A percentile compares a stretch with the other conserved stretches of the same genome.
phyloP scores from a whole-genome alignment of 2,329 filamentous ascomycete genomes.

The Chaetoscypha palmicola region DNA sequence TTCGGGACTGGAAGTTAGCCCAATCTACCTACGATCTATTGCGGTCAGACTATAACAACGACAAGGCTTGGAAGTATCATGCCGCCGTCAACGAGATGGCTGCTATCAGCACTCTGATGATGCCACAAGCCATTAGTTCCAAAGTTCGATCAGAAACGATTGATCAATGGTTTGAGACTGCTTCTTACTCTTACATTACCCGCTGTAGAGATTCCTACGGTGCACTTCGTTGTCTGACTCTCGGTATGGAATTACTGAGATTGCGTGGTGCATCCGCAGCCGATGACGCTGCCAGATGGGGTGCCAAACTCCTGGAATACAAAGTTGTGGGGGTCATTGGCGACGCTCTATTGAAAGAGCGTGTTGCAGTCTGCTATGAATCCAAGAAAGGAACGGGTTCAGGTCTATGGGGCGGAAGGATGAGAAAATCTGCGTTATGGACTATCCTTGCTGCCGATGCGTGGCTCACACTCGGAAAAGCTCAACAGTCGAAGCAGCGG shows the following conservation, averaged over 20 bases:
- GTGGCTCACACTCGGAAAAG: conserved; percentile 74
- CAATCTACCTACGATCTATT: conserved; percentile 88
- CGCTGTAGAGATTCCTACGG: conserved; percentile 74
- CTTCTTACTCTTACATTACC: conserved; percentile 86
- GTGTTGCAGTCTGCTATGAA: conserved; percentile 76
- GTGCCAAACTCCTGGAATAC: conserved; percentile 69
- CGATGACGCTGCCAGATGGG: conserved; percentile 85
- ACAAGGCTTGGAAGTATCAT: conserved; percentile 95
- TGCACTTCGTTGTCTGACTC: conserved; percentile 66
- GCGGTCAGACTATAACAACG: conserved; percentile 80
- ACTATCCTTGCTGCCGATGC: conserved; percentile 73
- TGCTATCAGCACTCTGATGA: conserved; percentile 73
- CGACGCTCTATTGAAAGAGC: conserved; percentile 77
- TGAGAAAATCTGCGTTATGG: conserved; percentile 86
- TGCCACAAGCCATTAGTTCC: conserved; percentile 61
- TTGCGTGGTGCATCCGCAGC: conserved; percentile 71
- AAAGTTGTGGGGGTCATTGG: conserved; percentile 68
- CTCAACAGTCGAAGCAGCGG: conserved; percentile 69
- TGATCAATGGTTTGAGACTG: conserved; percentile 81
- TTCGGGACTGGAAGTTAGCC: conserved; percentile 90
- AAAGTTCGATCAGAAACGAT: conserved; percentile 76
- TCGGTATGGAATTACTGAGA: conserved; percentile 76
- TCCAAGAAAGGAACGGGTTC: conserved; percentile 62
- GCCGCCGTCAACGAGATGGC: conserved; percentile 95
- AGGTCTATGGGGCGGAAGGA: conserved; percentile 62